Conservation (phyloP, 176 grass and related monocot species). For the Juncus effusus region DNA sequence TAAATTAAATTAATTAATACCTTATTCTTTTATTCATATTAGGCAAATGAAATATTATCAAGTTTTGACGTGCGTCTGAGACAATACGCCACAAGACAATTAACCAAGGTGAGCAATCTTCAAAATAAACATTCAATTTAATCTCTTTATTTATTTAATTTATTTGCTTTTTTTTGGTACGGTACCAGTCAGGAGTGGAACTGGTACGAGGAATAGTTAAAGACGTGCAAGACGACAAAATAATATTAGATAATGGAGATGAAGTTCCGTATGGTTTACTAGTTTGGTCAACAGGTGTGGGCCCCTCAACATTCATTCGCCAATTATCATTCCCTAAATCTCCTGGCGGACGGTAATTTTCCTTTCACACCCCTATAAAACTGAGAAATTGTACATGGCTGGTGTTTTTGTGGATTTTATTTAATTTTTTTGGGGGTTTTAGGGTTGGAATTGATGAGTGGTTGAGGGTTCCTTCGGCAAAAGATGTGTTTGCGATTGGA, state of each 20-base stretch:
- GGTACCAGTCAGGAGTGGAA: slow-evolving; percentile 71
- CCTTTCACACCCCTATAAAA: slow-evolving; percentile 24
- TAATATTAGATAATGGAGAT: slow-evolving; percentile 76
- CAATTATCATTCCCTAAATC: slow-evolving; percentile 80
- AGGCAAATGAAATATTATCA: slow-evolving; percentile 98
- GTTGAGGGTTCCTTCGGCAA: slow-evolving; percentile 67
- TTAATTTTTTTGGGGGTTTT: slow-evolving; percentile 11
- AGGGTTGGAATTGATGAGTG: slow-evolving; percentile 93
- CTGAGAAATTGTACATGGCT: background rate
- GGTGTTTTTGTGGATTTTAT: background rate
- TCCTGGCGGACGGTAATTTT: slow-evolving; percentile 70
- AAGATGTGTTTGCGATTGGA: slow-evolving; percentile 84
- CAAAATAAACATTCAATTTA: slow-evolving; percentile 4
- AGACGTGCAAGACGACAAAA: slow-evolving; percentile 67
- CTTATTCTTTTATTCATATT: slow-evolving; percentile 28
- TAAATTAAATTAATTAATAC: background rate
- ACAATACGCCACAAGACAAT: slow-evolving; percentile 81
- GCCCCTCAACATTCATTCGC: slow-evolving; percentile 65
- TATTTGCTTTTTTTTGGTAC: slow-evolving; percentile 16
- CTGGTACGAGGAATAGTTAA: slow-evolving; percentile 87
- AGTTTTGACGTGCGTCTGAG: slow-evolving; percentile 91
- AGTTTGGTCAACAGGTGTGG: slow-evolving; percentile 96
- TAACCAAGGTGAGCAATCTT: slow-evolving; percentile 54
- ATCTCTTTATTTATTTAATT: slow-evolving; percentile 6
- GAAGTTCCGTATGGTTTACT: slow-evolving; percentile 92